phyloP scores from a whole-genome alignment of 2,329 filamentous ascomycete species.

The Hortaea werneckii region DNA sequence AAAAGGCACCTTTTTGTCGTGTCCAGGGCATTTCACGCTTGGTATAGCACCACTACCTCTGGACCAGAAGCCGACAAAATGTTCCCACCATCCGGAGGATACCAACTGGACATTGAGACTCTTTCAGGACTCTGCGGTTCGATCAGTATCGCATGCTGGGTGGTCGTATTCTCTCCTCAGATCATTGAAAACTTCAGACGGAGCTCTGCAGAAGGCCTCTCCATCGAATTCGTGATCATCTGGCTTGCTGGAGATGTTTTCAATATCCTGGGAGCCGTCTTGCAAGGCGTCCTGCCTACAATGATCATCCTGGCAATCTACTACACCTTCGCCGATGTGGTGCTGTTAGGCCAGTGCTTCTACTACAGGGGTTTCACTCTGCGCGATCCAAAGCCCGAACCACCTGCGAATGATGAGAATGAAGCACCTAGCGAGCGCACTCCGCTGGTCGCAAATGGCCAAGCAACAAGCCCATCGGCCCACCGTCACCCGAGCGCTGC shows the following conservation, averaged over 20 bases:
- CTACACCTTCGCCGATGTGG: constrained; percentile 78
- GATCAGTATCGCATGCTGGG: constrained; percentile 95
- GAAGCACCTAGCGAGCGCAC: constrained; percentile 23
- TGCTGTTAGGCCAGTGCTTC: constrained; percentile 81
- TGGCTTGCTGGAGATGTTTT: constrained; percentile 93
- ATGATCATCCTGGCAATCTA: constrained; percentile 50
- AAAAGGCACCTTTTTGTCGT: no score
- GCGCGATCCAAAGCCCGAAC: constrained; percentile 53
- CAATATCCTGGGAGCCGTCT: constrained; percentile 84
- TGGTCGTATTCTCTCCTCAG: constrained; percentile 94
- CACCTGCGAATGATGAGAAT: constrained; percentile 7
- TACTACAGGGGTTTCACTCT: constrained; percentile 88
- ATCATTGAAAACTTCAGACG: constrained; percentile 91
- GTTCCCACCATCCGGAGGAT: constrained; percentile 44
- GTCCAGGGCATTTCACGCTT: no score
- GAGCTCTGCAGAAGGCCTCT: constrained; percentile 75
- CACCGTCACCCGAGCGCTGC: constrained; percentile 5
- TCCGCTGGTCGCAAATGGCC: constrained; percentile 24
- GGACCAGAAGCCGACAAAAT: constrained; percentile 24
- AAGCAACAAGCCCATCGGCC: constrained; percentile 5
- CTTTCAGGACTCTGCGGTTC: constrained; percentile 90
- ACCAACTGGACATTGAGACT: constrained; percentile 71
- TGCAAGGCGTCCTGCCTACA: constrained; percentile 86
- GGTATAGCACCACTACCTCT: no score
- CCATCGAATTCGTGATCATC: constrained; percentile 80